These are phyloP conservation scores for Aureobasidium subglaciale DNA, from an alignment of 2,329 filamentous ascomycete genomes.

Conservation along the genomic window DNA sequence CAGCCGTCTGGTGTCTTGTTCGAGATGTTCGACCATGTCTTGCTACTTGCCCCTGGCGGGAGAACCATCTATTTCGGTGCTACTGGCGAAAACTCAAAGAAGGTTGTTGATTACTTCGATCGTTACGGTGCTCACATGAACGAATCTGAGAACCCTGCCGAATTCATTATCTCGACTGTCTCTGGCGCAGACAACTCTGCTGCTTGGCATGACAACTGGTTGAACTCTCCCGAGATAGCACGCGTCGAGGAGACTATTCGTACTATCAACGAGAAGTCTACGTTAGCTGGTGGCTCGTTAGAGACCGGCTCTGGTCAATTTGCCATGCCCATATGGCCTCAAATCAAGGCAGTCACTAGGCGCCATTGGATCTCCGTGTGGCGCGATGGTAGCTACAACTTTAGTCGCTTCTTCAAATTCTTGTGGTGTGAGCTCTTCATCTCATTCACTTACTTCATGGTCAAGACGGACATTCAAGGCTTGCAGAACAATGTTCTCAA, in stretches of 20 bases:
- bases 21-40: slow-evolving; percentile 37
- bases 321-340: slow-evolving; percentile 3
- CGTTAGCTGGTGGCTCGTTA: neutral
- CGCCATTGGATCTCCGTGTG: slow-evolving; percentile 12
- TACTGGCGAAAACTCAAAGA: slow-evolving; percentile 36
- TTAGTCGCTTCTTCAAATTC: slow-evolving; percentile 21
- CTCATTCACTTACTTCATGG: slow-evolving; percentile 36
- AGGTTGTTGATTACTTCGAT: slow-evolving; percentile 52
- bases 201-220: slow-evolving; percentile 39
- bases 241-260: slow-evolving; percentile 29
- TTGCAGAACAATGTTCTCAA: slow-evolving; percentile 23
- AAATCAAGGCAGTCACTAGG: slow-evolving; percentile 7
- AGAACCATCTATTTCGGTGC: slow-evolving; percentile 42
- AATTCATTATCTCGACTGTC: slow-evolving; percentile 58
- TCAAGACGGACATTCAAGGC: slow-evolving; percentile 24
- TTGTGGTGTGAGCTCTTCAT: slow-evolving; percentile 48
- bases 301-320: neutral
- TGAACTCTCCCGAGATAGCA: slow-evolving; percentile 36
- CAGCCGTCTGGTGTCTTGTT: slow-evolving; percentile 54
- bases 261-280: neutral
- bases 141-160: slow-evolving; percentile 63
- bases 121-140: slow-evolving; percentile 55
- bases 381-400: slow-evolving; percentile 14
- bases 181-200: slow-evolving; percentile 38
- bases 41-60: slow-evolving; percentile 38